Evolutionary conservation across 164 flowering plant species (phyloP).

Genomic region (Echeveria elegans): DNA sequence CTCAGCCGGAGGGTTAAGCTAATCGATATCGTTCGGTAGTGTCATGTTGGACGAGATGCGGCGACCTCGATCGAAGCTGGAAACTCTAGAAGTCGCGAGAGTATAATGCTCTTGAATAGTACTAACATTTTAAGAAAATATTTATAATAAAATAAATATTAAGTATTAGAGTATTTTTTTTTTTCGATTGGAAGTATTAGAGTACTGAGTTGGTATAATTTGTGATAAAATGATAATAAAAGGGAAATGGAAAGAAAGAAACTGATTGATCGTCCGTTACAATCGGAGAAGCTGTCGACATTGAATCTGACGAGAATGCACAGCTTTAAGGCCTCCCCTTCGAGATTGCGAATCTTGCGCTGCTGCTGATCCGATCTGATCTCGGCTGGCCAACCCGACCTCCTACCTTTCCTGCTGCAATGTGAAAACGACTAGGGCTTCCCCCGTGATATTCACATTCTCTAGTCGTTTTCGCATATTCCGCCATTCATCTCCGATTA

Average conservation of each 20-base stretch:
- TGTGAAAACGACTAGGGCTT: slow-evolving; percentile 4
- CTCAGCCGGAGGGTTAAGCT: too few species aligned
- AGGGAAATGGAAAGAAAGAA: neutral
- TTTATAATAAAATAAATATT: too few species aligned
- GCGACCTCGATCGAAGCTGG: too few species aligned
- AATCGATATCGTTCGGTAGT: too few species aligned
- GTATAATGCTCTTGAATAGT: too few species aligned
- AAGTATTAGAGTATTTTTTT: too few species aligned
- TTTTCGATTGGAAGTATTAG: too few species aligned
- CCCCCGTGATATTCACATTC: neutral
- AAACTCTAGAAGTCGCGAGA: too few species aligned
- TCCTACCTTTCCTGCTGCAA: neutral
- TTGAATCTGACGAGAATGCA: neutral
- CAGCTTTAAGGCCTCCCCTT: neutral
- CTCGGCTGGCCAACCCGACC: neutral
- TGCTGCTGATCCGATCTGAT: neutral
- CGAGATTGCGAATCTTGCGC: slow-evolving; percentile 1
- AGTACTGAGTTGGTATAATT: too few species aligned
- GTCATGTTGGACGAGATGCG: too few species aligned
- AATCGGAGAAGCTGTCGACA: slow-evolving; percentile 6
- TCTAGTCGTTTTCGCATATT: neutral
- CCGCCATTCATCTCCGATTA: neutral
- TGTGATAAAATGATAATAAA: too few species aligned
- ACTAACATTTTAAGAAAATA: too few species aligned
- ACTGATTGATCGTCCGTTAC: neutral